phyloP scores from a whole-genome alignment of 306 rosid species.

The Mimosa bimucronata region DNA sequence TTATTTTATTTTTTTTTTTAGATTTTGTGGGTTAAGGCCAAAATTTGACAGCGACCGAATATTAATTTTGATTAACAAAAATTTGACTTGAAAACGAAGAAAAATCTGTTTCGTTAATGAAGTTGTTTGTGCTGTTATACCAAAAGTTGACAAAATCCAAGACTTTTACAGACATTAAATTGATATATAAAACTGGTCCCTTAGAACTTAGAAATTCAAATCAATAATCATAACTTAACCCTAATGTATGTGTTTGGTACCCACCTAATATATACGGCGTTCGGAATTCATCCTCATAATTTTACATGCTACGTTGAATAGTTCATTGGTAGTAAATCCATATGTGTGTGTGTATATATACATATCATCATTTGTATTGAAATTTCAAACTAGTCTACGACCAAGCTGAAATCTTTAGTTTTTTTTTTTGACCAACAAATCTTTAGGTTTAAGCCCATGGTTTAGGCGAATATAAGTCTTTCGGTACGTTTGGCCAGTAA shows the following conservation, averaged over 20 bases:
- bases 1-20: too few species aligned
- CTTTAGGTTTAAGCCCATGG: too few species aligned
- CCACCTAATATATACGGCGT: slow-evolving; percentile 39
- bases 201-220: slow-evolving; percentile 5
- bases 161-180: slow-evolving; percentile 20
- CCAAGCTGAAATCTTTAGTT: background rate
- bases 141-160: slow-evolving; percentile 49
- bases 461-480: background rate
- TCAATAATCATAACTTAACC: slow-evolving; percentile 7
- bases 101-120: slow-evolving; percentile 35
- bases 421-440: too few species aligned
- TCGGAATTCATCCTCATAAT: slow-evolving; percentile 20
- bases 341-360: too few species aligned
- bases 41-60: slow-evolving; percentile 6
- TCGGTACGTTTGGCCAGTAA: background rate
- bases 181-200: slow-evolving; percentile 32
- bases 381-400: slow-evolving; percentile 18
- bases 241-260: slow-evolving; percentile 39
- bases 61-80: slow-evolving; percentile 21
- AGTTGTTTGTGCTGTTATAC: slow-evolving; percentile 57
- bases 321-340: background rate
- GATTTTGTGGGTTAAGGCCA: background rate
- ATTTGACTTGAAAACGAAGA: slow-evolving; percentile 29
- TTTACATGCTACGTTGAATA: background rate
- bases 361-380: background rate